Evolutionary conservation across 129 eudicot species (phyloP), one percentile per base, ranked within the genome.

Genomic region (Centrapalus pauciflorus): DNA sequence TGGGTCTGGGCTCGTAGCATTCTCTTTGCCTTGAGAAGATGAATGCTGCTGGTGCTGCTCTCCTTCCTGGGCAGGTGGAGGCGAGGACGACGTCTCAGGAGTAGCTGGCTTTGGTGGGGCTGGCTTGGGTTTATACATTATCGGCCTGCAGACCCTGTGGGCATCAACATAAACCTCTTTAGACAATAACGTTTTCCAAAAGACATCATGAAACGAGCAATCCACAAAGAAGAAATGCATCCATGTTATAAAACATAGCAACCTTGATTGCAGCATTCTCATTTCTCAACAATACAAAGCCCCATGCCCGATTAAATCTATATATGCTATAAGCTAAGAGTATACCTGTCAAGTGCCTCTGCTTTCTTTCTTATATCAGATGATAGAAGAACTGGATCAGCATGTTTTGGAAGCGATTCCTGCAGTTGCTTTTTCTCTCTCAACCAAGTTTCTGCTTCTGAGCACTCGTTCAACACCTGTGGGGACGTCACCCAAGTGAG

Each of bases 381-480:
- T 13, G 90, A 83, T 78, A 83, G 21, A 45, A 92, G 85, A 61
- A 83, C 83, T 0, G 98, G 96, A 16, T 66, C 62, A 2, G 82
- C 93, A 79, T 85, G 64, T 66, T 88, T 92, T 0, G 96, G 89
- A 32, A 92, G 90, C 0, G 82, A 46, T 9, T 85, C 96, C 67
- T 92, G 98, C 30, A 79, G 84, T 64, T 85, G 90, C 74, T 64
- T 48, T 66, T 81, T 88, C 82, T 88, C 98, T 59, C 82, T 88
- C n/a, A 92, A 67, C 98, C 98, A 92, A 54, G 78, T 85, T 64
- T 92, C 96, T 2, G 86, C 98, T 78, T 88, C 87, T 5, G 84
- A 86, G 58, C 96, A 92, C 56, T 85, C 96, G 4, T 67, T 81
- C 71, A 92, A 51, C 9, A 91, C 96, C 96, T 91, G 63, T 25